phyloP scores from a whole-genome alignment of 2,329 filamentous ascomycete genomes.

The Diaporthe sp. region DNA sequence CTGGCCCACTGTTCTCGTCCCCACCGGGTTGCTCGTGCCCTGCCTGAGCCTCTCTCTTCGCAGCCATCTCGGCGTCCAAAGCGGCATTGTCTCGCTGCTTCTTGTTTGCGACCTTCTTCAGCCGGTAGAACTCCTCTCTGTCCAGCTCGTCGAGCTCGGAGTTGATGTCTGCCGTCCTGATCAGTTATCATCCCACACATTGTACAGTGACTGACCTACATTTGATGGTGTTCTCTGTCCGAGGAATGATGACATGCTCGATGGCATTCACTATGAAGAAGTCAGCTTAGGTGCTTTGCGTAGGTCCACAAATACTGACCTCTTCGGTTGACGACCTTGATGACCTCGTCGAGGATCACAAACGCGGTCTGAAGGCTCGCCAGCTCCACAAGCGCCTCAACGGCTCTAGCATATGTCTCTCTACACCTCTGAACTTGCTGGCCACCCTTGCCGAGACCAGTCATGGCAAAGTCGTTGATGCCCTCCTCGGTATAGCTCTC shows the following conservation, averaged over 20 bases:
- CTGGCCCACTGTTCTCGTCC: slow-evolving; percentile 57
- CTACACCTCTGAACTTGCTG: slow-evolving; percentile 96
- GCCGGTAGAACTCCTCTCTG: slow-evolving; percentile 95
- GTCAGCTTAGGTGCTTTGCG: slow-evolving; percentile 50
- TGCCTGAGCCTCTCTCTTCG: slow-evolving; percentile 71
- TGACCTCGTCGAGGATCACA: slow-evolving; percentile 97
- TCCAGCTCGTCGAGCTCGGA: slow-evolving; percentile 98
- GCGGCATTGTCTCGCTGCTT: slow-evolving; percentile 83
- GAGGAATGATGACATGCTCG: slow-evolving; percentile 95
- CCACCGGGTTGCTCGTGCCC: slow-evolving; percentile 56
- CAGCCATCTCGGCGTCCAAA: slow-evolving; percentile 81
- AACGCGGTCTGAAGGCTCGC: slow-evolving; percentile 98
- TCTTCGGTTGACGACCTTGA: slow-evolving; percentile 98
- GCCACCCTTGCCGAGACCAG: slow-evolving; percentile 94
- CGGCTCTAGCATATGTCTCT: slow-evolving; percentile 95
- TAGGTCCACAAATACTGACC: slow-evolving; percentile 62
- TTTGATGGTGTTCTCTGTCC: slow-evolving; percentile 99
- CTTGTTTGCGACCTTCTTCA: slow-evolving; percentile 94
- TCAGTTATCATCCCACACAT: neutral
- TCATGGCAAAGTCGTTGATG: slow-evolving; percentile 96
- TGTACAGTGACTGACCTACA: slow-evolving; percentile 64
- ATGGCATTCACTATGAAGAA: slow-evolving; percentile 85
- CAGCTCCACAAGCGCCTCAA: slow-evolving; percentile 95
- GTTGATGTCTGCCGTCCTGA: slow-evolving; percentile 81
- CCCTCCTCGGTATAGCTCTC: slow-evolving; percentile 92